phyloP scores from a whole-genome alignment of 2,329 filamentous ascomycete genomes.

The Colletotrichum lentis region DNA sequence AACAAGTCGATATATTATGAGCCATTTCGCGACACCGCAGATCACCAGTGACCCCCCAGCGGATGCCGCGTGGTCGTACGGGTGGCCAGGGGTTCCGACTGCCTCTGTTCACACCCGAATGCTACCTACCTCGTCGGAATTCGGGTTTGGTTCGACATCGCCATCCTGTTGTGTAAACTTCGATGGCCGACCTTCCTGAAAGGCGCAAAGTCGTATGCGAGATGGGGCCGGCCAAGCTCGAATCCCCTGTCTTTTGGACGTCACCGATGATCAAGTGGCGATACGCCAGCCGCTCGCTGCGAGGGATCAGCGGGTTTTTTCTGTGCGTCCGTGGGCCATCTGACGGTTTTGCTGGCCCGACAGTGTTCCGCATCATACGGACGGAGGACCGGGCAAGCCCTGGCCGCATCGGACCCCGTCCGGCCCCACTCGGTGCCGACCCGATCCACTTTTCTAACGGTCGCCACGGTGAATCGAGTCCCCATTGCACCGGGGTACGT shows the following conservation, averaged over 20 bases:
- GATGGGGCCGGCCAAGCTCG: conserved; percentile 23
- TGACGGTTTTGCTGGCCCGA: too few species aligned
- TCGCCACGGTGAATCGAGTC: too few species aligned
- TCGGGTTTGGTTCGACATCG: neutral
- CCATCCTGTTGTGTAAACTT: neutral
- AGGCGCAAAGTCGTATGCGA: conserved; percentile 9
- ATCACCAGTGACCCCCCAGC: neutral
- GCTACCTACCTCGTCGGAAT: conserved; percentile 23
- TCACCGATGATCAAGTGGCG: conserved; percentile 4
- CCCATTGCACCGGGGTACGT: too few species aligned
- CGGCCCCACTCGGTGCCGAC: too few species aligned
- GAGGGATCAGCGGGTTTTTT: neutral
- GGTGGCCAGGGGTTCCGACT: neutral
- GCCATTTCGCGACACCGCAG: neutral
- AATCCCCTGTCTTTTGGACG: neutral
- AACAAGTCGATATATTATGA: conserved; percentile 10
- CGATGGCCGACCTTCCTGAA: conserved; percentile 25
- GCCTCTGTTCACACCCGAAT: conserved; percentile 14
- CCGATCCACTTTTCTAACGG: too few species aligned
- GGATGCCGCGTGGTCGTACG: conserved; percentile 5
- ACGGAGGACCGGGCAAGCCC: too few species aligned
- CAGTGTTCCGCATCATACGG: too few species aligned
- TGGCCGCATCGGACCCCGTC: too few species aligned
- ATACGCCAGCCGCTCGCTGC: neutral
- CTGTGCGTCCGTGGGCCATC: too few species aligned